phyloP scores from a whole-genome alignment of 2,329 filamentous ascomycete species.

The Xylaria arbuscula region DNA sequence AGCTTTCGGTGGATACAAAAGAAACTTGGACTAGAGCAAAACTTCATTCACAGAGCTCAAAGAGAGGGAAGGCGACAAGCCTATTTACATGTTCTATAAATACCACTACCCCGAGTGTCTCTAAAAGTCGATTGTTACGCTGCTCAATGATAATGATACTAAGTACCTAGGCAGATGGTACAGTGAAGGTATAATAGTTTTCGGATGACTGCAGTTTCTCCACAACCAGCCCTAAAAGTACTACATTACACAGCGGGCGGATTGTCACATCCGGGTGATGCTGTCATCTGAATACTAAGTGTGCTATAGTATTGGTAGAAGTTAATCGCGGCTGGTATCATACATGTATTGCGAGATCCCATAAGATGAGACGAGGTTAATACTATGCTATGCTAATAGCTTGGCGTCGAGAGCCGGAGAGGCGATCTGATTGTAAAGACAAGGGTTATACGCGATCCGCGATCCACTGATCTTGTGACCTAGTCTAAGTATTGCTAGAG shows the following conservation, averaged over 20 bases:
- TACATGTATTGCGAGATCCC: too few relatives aligned
- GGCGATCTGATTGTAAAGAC: conserved; percentile 1
- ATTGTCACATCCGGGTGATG: conserved; percentile 16
- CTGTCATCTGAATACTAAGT: conserved; percentile 7
- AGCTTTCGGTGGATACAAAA: not conserved
- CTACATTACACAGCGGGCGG: conserved; percentile 19
- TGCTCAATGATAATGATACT: not conserved
- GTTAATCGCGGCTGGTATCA: not conserved
- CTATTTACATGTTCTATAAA: not conserved
- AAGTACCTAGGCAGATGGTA: not conserved
- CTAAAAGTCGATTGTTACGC: not conserved
- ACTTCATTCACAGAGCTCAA: not conserved
- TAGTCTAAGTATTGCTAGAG: conserved; percentile 14
- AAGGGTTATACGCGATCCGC: conserved; percentile 12
- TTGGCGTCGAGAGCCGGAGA: not conserved
- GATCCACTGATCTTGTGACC: conserved; percentile 19
- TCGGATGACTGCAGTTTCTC: conserved; percentile 17
- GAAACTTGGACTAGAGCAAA: not conserved
- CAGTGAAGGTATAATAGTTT: not conserved
- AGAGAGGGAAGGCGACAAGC: not conserved
- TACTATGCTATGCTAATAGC: not conserved
- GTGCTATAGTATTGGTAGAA: conserved; percentile 1
- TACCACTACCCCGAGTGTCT: too few relatives aligned
- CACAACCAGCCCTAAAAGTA: conserved; percentile 30
- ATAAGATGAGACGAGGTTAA: too few relatives aligned